Base-by-base conservation (phyloP, 768 basidiomycete genomes). In the Leccinellum luteum region DNA sequence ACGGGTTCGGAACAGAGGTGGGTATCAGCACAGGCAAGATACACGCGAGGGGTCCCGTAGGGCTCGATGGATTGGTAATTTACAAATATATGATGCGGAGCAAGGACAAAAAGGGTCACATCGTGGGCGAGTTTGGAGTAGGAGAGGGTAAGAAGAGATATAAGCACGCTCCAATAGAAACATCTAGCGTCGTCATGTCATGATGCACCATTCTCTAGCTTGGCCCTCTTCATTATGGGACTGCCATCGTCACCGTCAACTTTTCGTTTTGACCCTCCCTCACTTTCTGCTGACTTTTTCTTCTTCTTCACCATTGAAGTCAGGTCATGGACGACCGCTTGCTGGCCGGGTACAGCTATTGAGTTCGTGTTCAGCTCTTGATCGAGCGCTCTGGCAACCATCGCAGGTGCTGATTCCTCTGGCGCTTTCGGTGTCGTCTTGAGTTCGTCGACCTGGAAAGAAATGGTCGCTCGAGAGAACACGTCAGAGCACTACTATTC, bases 1-100 rank as follows among this genome's bases (percentile, higher is more conserved):
- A 94, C 69, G 97, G 97, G 0, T 94, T 97, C 63, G 97, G 97
- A 3, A 95, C 97, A 5, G 97, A 98, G 74, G 96, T 99, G 0
- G 97, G 97, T 9, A 97, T 99, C 66, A 91, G 90, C 70, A 99
- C 97, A 0, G 95, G 96, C 1, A 86, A 91, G 68, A 96, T 97
- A 55, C 97, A 99, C 68, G 95, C 97, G 15, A 81, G 96, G 43
- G 97, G 97, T 3, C 97, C 97, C 0, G 96, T 98, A 1, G 96
- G 96, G 0, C 78, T 98, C 52, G 92, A 98, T 62, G 94, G 94
- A 2, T 77, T 97, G 61, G 90, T 94, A 41, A 97, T 87, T 57
- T 98, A 99, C 80, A 98, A 98, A 76, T 99, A 98, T 73, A 85
- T 94, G 78, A 74, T 98, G 75, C 78, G 82, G 73, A 94, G 94